Base-by-base conservation (phyloP, 139 green algal genomes). In the Tetradesmus obliquus region DNA sequence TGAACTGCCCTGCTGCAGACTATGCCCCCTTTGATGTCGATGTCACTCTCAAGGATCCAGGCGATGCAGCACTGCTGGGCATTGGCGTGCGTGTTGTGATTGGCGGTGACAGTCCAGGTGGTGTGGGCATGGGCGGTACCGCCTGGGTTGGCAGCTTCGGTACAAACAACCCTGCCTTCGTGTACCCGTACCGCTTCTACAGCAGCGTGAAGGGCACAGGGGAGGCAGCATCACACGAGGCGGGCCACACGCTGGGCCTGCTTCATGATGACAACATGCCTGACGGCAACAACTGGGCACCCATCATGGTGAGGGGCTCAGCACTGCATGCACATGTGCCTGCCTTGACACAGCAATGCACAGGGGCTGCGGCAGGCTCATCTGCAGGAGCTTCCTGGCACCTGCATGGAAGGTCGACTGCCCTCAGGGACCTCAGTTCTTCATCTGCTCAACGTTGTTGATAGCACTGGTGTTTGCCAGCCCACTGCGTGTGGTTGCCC, bases 1-100 rank as follows among this genome's bases (percentile, higher is more conserved):
- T 24, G 66, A 24, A 3, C 12, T 76, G 66, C 15, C 66, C 3
- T 13, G 13, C 66, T 24, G 66, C 66, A 76, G 84, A 89, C 22
- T 89, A 89, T 51, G 84, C 84, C 2, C 20, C 71, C 3, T 89
- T 89, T 53, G 84, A 89, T 45, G 84, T 89, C 5, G 84, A 24
- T 13, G 66, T 76, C 17, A 76, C 15, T 19, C n/a, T 19, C 66
- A 76, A 76, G 17, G 66, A 76, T 6, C 66, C 66, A 76, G 13
- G 66, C 5, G 66, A 76, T 76, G 79, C 79, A 55, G 79, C 79
- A 60, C 32, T 84, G 79, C 17, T 51, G 79, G 45, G 79, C 79
- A 84, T 55, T 17, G 32, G 45, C 45, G 45, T 57, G 10, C 71
- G 84, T 55, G 84, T 81, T 4, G 20, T 69, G 32, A 89, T 89